Percentiles rank a stretch among this genome's conserved stretches.
phyloP scores from a whole-genome alignment of 2,329 filamentous ascomycete species.

The Aspergillus sp. region DNA sequence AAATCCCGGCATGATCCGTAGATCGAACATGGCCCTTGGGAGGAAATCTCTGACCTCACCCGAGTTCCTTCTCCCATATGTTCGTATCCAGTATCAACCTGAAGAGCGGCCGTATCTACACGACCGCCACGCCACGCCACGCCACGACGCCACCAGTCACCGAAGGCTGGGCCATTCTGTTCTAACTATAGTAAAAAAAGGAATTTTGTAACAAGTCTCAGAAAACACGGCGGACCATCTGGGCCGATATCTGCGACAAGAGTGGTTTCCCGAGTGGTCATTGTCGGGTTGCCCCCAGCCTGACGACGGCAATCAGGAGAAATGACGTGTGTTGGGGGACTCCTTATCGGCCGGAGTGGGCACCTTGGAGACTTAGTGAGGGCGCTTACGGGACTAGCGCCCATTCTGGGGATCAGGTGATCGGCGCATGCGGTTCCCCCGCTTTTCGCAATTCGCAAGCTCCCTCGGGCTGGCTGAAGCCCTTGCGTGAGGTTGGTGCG shows the following conservation, averaged over 20 bases:
- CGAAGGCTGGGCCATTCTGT: background rate
- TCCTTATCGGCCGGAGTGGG: conserved; percentile 8
- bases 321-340: conserved; percentile 18
- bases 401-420: conserved; percentile 21
- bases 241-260: background rate
- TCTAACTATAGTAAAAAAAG: background rate
- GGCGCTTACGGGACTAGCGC: conserved; percentile 7
- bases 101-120: background rate
- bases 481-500: background rate
- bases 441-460: conserved; percentile 3
- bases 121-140: conserved; percentile 22
- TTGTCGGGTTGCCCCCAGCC: background rate
- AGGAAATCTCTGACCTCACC: background rate
- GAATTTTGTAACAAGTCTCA: background rate
- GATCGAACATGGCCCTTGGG: background rate
- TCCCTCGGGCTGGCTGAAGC: background rate
- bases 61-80: background rate
- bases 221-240: background rate
- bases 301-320: background rate
- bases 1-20: background rate
- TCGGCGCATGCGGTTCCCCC: conserved; percentile 21
- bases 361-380: conserved; percentile 10
- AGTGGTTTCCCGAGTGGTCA: background rate
- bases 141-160: conserved; percentile 22
- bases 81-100: background rate